Conservation (phyloP, 306 rosid species). For the Quercus agrifolia region DNA sequence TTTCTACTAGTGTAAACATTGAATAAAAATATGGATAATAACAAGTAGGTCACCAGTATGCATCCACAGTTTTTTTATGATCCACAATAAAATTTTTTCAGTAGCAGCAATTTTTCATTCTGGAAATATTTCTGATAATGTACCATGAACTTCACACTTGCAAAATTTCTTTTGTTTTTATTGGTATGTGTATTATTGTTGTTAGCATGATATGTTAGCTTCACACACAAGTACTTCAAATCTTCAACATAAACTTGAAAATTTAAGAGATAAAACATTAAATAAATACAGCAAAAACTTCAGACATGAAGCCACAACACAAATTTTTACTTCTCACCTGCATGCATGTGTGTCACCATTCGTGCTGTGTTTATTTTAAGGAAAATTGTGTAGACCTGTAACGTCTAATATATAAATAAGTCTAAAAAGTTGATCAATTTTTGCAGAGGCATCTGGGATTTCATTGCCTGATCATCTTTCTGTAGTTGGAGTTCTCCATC, state of each 20-base stretch:
- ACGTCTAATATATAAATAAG: constrained; percentile 11
- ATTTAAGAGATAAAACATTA: background rate
- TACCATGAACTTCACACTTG: background rate
- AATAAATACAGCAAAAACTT: background rate
- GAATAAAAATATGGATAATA: background rate
- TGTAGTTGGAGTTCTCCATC: constrained; percentile 77
- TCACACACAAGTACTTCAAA: background rate
- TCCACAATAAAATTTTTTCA: background rate
- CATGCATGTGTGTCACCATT: background rate
- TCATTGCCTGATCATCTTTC: constrained; percentile 63
- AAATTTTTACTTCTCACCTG: background rate
- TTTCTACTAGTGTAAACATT: background rate
- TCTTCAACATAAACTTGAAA: background rate
- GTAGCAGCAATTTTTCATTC: background rate
- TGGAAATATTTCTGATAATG: background rate
- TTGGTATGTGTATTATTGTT: background rate
- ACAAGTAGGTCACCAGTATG: background rate
- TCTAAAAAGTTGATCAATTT: constrained; percentile 19
- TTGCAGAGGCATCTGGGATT: constrained; percentile 74
- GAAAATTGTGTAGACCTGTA: constrained; percentile 7
- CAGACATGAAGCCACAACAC: background rate
- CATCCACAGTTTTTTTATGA: background rate
- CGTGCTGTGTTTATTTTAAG: background rate
- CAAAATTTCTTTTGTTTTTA: background rate
- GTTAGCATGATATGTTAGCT: background rate